phyloP scores from a whole-genome alignment of 495 filamentous ascomycete genomes.

The Hypoxylon crocopeplum region DNA sequence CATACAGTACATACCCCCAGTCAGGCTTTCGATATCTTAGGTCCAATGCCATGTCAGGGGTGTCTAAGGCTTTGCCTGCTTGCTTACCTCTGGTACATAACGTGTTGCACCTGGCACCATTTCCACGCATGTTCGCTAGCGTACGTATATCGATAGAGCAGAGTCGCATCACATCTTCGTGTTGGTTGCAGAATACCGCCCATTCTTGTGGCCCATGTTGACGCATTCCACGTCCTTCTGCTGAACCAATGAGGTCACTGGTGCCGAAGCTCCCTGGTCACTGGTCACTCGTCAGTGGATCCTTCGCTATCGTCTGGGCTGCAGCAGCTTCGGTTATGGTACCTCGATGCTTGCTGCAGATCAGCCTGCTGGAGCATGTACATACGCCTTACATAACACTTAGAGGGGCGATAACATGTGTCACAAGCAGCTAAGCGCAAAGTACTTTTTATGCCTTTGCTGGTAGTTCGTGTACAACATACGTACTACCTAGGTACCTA shows the following conservation, averaged over 20 bases:
- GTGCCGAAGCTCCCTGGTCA: constrained; percentile 3
- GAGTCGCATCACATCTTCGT: constrained; percentile 23
- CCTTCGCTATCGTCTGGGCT: constrained; percentile 19
- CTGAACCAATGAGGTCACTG: constrained; percentile 30
- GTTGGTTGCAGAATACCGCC: constrained; percentile 22
- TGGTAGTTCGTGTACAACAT: too few relatives aligned
- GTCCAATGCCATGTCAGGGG: not conserved
- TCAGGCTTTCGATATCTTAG: not conserved
- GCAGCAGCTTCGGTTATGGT: constrained; percentile 19
- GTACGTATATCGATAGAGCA: too few relatives aligned
- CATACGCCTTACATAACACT: constrained; percentile 10
- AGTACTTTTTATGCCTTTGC: not conserved
- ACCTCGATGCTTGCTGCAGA: constrained; percentile 16
- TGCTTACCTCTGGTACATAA: too few relatives aligned
- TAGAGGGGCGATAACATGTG: constrained; percentile 19
- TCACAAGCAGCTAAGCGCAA: not conserved
- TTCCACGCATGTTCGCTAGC: too few relatives aligned
- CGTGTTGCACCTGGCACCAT: constrained; percentile 17
- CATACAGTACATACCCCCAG: too few relatives aligned
- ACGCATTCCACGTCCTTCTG: constrained; percentile 28
- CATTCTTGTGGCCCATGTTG: constrained; percentile 24
- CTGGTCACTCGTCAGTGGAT: constrained; percentile 16
- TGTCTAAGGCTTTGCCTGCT: not conserved
- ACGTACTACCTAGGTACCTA: too few relatives aligned
- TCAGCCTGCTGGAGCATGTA: too few relatives aligned